Evolutionary conservation across 768 basidiomycete genomes (phyloP).

Genomic region (Suillus alpinus): DNA sequence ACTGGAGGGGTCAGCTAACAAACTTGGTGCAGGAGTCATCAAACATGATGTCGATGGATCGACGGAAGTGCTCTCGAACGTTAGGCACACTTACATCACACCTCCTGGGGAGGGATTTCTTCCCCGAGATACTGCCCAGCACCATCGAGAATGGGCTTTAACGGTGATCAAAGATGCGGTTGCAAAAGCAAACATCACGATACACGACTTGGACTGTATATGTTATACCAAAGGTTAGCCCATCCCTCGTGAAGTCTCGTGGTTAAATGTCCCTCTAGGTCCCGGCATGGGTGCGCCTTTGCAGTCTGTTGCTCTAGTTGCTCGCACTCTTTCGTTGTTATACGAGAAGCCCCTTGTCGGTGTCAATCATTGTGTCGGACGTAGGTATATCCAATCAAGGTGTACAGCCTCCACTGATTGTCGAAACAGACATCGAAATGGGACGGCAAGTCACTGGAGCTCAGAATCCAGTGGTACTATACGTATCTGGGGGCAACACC

Average conservation of each 20-base stretch:
- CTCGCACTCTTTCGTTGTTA: slow-evolving; percentile 83
- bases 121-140: slow-evolving; percentile 91
- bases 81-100: slow-evolving; percentile 98
- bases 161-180: slow-evolving; percentile 79
- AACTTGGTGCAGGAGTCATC: slow-evolving; percentile 92
- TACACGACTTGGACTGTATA: slow-evolving; percentile 88
- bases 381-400: slow-evolving; percentile 44
- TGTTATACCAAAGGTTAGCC: slow-evolving; percentile 91
- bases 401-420: not conserved
- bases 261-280: slow-evolving; percentile 44
- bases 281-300: slow-evolving; percentile 99
- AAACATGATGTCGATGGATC: slow-evolving; percentile 74
- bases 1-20: slow-evolving; percentile 97
- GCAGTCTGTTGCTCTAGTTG: slow-evolving; percentile 92
- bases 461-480: slow-evolving; percentile 92
- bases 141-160: slow-evolving; percentile 92
- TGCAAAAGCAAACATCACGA: slow-evolving; percentile 58
- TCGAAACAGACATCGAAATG: slow-evolving; percentile 89
- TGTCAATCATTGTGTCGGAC: slow-evolving; percentile 99
- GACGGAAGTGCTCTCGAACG: slow-evolving; percentile 80
- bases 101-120: slow-evolving; percentile 98
- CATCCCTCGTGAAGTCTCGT: not conserved
- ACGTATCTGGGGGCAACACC: slow-evolving; percentile 98
- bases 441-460: slow-evolving; percentile 93
- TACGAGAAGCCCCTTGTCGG: slow-evolving; percentile 91